Evolutionary conservation across 2,329 filamentous ascomycete genomes (phyloP).

Genomic region (Bimuria novae-zelandiae): DNA sequence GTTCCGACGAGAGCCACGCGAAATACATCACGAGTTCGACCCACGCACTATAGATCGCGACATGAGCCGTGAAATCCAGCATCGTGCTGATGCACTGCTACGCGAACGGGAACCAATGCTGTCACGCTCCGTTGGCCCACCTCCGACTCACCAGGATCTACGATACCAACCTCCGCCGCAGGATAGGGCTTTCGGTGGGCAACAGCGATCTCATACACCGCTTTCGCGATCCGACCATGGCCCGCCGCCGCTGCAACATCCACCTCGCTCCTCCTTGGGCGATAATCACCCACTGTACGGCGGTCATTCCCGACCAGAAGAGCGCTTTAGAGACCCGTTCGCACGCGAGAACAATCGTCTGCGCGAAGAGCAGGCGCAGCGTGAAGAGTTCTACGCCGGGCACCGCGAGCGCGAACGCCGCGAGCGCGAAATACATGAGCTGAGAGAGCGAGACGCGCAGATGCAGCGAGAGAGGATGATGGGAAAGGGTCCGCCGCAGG

Average conservation of each 20-base stretch:
- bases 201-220: slow-evolving; percentile 43
- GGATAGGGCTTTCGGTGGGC: slow-evolving; percentile 29
- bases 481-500: neutral
- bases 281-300: slow-evolving; percentile 30
- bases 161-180: slow-evolving; percentile 34
- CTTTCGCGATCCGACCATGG: slow-evolving; percentile 34
- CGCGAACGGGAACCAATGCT: slow-evolving; percentile 34
- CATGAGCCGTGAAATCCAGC: slow-evolving; percentile 37
- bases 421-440: slow-evolving; percentile 1
- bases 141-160: slow-evolving; percentile 32
- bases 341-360: slow-evolving; percentile 34
- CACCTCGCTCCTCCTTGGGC: slow-evolving; percentile 36
- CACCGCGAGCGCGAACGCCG: slow-evolving; percentile 2
- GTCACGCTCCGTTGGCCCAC: slow-evolving; percentile 22
- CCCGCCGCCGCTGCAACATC: slow-evolving; percentile 38
- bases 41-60: slow-evolving; percentile 39
- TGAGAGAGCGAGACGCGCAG: slow-evolving; percentile 3
- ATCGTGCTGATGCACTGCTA: slow-evolving; percentile 33
- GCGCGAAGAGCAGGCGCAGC: slow-evolving; percentile 36
- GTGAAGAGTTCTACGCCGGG: slow-evolving; percentile 2
- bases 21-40: slow-evolving; percentile 35
- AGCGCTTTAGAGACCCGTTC: slow-evolving; percentile 31
- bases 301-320: slow-evolving; percentile 32
- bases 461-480: slow-evolving; percentile 6
- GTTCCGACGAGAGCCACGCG: slow-evolving; percentile 39